phyloP scores from a whole-genome alignment of 2,329 filamentous ascomycete species.

The Sporothrix pseudoabietina region DNA sequence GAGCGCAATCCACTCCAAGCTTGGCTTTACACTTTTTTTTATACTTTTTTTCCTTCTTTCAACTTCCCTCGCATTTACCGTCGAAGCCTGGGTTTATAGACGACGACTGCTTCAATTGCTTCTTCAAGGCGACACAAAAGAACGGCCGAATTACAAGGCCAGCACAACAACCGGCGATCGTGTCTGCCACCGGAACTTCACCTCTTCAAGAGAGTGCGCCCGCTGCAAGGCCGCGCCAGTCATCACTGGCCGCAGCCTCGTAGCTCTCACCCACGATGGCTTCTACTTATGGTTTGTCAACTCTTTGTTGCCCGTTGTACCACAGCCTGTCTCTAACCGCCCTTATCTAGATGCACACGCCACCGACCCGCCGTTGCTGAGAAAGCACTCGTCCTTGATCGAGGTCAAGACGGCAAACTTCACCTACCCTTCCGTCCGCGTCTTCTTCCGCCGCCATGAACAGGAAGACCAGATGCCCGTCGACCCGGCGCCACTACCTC shows the following conservation, averaged over 20 bases:
- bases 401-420: conserved; percentile 71
- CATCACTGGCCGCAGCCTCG: conserved; percentile 11
- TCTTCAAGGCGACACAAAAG: not conserved
- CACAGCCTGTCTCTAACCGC: not conserved
- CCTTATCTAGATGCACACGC: conserved; percentile 46
- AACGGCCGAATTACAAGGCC: not conserved
- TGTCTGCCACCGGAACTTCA: conserved; percentile 3
- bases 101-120: not conserved
- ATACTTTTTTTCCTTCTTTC: not conserved
- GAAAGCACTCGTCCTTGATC: conserved; percentile 70
- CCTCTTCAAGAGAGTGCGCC: not conserved
- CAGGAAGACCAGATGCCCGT: conserved; percentile 80
- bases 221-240: conserved; percentile 24
- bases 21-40: not conserved
- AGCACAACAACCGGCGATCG: conserved; percentile 11
- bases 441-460: conserved; percentile 80
- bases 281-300: conserved; percentile 14
- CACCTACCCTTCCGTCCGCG: conserved; percentile 74
- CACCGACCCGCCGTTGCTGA: conserved; percentile 78
- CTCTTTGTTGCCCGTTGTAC: too few species aligned
- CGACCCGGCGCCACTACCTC: conserved; percentile 71
- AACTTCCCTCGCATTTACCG: not conserved
- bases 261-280: conserved; percentile 5
- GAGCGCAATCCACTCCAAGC: not conserved
- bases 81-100: not conserved